These are phyloP conservation scores for Tolypocladium endophyticum DNA, from an alignment of 2,329 filamentous ascomycete genomes.

Conservation along the genomic window DNA sequence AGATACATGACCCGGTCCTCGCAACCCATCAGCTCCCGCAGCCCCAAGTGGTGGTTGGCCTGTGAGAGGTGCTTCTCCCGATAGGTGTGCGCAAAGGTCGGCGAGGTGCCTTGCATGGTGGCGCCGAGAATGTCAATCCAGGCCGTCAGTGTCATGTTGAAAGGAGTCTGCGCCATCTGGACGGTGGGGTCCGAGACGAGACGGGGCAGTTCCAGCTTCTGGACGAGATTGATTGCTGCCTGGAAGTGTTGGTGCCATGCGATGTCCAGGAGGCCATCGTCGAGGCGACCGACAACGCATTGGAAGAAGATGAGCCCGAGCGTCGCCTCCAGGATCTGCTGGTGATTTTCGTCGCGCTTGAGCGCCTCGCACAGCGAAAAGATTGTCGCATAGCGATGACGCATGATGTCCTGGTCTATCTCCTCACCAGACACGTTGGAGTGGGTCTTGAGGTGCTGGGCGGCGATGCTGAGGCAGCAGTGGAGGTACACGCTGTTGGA, in stretches of 20 bases:
- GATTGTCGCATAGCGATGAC: constrained; percentile 82
- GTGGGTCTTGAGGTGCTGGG: constrained; percentile 80
- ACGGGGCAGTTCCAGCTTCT: constrained; percentile 70
- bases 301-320: constrained; percentile 96
- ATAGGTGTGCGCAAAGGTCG: constrained; percentile 89
- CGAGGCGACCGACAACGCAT: constrained; percentile 76
- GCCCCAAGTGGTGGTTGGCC: constrained; percentile 52
- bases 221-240: constrained; percentile 74
- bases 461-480: constrained; percentile 88
- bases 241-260: constrained; percentile 97
- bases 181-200: constrained; percentile 52
- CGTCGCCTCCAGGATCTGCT: constrained; percentile 83
- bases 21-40: constrained; percentile 93
- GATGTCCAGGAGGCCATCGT: constrained; percentile 81
- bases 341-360: constrained; percentile 68
- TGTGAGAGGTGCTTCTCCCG: constrained; percentile 79
- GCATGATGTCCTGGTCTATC: constrained; percentile 83
- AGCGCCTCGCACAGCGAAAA: constrained; percentile 76
- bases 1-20: constrained; percentile 97
- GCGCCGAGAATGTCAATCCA: constrained; percentile 98
- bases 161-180: constrained; percentile 51
- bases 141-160: constrained; percentile 88
- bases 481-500: constrained; percentile 90
- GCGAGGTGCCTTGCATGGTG: constrained; percentile 79
- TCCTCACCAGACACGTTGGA: constrained; percentile 52